Base-by-base conservation (phyloP, 345 rosid genomes). In the Populus davidiana region DNA sequence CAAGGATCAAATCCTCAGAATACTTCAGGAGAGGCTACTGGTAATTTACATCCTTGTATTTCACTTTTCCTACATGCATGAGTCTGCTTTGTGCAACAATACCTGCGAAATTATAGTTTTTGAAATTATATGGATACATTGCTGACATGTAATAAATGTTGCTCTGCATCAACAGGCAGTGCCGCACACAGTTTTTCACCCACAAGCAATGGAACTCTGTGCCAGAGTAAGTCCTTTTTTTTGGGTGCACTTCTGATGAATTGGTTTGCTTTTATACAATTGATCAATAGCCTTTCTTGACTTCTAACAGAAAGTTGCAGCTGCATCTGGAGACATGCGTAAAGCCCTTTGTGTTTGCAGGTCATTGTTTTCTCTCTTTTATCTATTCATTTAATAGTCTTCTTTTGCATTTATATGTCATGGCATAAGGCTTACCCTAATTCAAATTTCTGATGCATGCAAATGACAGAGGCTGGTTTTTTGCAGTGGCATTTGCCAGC, bases 271-370 rank as follows among this genome's bases (percentile, higher is more conserved):
- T 64, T 67, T 59, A 38, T 72, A 52, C 10, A 67, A 8, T 67
- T 74, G 47, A 74, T 10, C 23, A 62, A 44, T 31, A 70, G 59
- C 73, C 67, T 47, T 29, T 63, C 69, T 79, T 73, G 43, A 43
- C 31, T 39, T 74, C 21, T 82, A 36, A 49, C 92, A 93, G 99
- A 95, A 89, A 93, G 94, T 95, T 76, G 92, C 97, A 35, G 92
- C 99, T 71, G 92, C 92, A 84, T 92, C 94, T 77, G 99, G 99
- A 77, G 99, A 95, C 84, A 93, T 95, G 97, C 83, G 98, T 68
- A 93, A 91, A 86, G 99, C 99, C 75, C 90, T 95, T 9, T 86
- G 87, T 83, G 86, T 95, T 73, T 93, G 97, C 88, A 91, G 98
- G 98, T 93, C 21, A 23, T 63, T 66, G 25, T 49, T 63, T 23